Base-by-base conservation (phyloP, 192 early-diverging fungal genomes). In the Entomortierella parvispora region DNA sequence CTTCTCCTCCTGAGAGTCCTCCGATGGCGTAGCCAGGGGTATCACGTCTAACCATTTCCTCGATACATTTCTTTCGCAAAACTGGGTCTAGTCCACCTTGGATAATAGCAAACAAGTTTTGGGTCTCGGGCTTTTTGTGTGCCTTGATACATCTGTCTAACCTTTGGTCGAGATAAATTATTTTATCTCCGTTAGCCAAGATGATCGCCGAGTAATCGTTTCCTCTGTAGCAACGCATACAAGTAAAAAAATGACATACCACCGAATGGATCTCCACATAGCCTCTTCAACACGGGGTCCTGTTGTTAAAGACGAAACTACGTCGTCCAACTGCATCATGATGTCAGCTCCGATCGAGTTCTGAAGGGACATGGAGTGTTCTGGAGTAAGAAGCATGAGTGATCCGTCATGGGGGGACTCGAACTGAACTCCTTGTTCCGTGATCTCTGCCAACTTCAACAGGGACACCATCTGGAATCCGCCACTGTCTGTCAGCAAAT, bases 381-480 rank as follows among this genome's bases (percentile, higher is more conserved):
- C 93, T 2, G 94, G 94, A 11, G 94, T 94, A 66, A 94, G 79
- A 71, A 95, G 82, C 89, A 93, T 94, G 64, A 82, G 70, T 25
- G 92, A 89, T 45, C 89, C 90, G 48, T 93, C 91, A 61, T 93
- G 91, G n/a, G 94, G 94, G 45, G 91, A 92, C 58, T 90, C 87
- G 67, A 95, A 95, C 71, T 93, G 87, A 3, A 95, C 94, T 26
- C 94, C 94, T 45, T 94, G 80, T 66, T 95, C 94, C 28, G 93
- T 93, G 54, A 95, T 93, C 58, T 91, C 81, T 18, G 92, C 91
- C 22, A 95, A 70, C 71, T 93, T 93, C 31, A 95, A 85, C 31
- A 95, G 72, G 18, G 94, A 95, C 37, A 95, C 93, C 94, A 95
- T 95, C 66, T 95, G 94, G 69, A 95, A 95, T 33, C 94, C 92